Evolutionary conservation across 768 basidiomycete species (phyloP), one percentile per base, ranked within the genome.

Genomic region (Trametes sanguinea): DNA sequence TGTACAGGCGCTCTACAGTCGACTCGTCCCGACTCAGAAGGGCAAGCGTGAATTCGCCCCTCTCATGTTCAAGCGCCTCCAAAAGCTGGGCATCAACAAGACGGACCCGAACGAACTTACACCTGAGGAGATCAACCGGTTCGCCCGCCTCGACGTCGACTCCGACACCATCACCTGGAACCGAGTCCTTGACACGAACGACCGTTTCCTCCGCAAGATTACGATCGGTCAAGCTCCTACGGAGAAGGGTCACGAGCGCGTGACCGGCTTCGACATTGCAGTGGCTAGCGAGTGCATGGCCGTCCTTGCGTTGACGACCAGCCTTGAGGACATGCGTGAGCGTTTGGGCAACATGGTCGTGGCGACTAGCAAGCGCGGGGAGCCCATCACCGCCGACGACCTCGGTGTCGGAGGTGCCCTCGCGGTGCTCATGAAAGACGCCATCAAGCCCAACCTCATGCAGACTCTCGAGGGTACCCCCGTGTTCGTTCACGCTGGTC

Each of bases 221-320:
- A 93, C 92, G 37, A 82, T 98, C 56, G 96, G 96, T n/a, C 91
- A 92, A 65, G 89, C 88, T 59, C 67, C 88, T 7, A 95, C 95
- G 6, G 96, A 99, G 75, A 80, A 93, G 73, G 95, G 95, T 16
- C 88, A 89, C 67, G 88, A 90, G 61, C 87, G 97, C 58, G 86
- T 88, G 61, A 87, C 96, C 45, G 95, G 93, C 17, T 98, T 97
- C 73, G 96, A 99, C 74, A 99, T 98, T 64, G 84, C 96, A 48
- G 96, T 99, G 48, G 96, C 95, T 14, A 95, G 93, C 71, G 96
- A 99, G 78, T 90, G 89, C 69, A 99, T 99, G 96, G 96, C 96
- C 22, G 96, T 99, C 46, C 81, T 99, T 51, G 96, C 96, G 3
- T 80, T 98, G 69, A 88, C 89, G 16, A 98, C 90, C 14, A 85